A percentile compares a stretch with the other conserved stretches of the same genome.
Evolutionary conservation across 2,329 filamentous ascomycete species (phyloP).

Genomic region (Neofusicoccum kwambonambiense): DNA sequence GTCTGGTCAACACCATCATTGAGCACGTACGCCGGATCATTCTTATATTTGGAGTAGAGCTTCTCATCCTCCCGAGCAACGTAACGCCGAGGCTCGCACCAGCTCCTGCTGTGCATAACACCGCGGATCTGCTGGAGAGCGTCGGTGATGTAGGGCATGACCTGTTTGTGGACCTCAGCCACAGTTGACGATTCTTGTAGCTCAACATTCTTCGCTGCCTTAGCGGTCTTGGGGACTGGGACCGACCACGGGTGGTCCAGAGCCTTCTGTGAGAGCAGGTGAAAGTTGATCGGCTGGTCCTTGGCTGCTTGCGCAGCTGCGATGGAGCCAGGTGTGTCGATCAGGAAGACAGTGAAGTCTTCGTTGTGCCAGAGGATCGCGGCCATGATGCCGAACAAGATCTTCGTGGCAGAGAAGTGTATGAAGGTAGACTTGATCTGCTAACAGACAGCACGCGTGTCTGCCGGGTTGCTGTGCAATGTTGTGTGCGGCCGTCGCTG

Average conservation of each 20-base stretch:
- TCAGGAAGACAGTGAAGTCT: slow-evolving; percentile 52
- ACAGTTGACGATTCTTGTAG: background rate
- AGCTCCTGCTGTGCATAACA: slow-evolving; percentile 22
- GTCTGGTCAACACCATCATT: background rate
- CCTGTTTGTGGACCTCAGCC: slow-evolving; percentile 24
- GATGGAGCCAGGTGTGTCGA: slow-evolving; percentile 71
- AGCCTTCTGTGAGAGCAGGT: slow-evolving; percentile 48
- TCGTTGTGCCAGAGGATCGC: slow-evolving; percentile 55
- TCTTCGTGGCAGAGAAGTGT: background rate
- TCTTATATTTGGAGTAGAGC: too few species aligned
- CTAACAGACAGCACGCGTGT: too few species aligned
- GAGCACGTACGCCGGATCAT: background rate
- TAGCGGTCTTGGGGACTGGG: background rate
- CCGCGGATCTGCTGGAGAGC: background rate
- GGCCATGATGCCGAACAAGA: slow-evolving; percentile 9
- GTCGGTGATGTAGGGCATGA: slow-evolving; percentile 1
- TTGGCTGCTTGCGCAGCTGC: slow-evolving; percentile 61
- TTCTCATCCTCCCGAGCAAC: too few species aligned
- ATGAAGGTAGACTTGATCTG: background rate
- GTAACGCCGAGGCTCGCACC: slow-evolving; percentile 18
- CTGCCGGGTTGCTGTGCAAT: background rate
- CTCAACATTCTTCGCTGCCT: background rate
- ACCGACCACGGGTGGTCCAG: slow-evolving; percentile 45
- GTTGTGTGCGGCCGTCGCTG: background rate
- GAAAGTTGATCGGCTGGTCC: slow-evolving; percentile 39